phyloP scores from a whole-genome alignment of 352 stramenopile genomes.

The Phytopythium chamaehyphon region DNA sequence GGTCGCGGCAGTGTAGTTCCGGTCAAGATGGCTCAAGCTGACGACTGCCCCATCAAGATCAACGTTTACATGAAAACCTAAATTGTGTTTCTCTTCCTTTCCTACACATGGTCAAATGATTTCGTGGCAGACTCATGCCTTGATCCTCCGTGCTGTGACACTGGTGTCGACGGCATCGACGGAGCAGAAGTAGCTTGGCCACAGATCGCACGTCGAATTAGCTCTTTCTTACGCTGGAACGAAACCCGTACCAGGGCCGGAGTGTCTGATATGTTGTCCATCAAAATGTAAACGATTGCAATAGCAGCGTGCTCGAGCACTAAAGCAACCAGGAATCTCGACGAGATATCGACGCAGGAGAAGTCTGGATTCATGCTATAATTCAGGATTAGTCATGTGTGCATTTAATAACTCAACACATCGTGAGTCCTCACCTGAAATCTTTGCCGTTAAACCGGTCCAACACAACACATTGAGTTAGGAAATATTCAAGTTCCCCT shows the following conservation, averaged over 20 bases:
- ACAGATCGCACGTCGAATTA: conserved; percentile 82
- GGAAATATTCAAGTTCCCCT: conserved; percentile 80
- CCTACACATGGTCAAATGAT: conserved; percentile 1
- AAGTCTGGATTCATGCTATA: conserved; percentile 81
- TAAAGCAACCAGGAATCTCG: conserved; percentile 73
- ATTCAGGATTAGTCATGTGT: not conserved
- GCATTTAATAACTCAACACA: conserved; percentile 9
- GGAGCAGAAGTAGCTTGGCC: conserved; percentile 44
- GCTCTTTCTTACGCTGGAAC: conserved; percentile 83
- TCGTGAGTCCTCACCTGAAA: conserved; percentile 53
- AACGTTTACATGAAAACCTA: conserved; percentile 55
- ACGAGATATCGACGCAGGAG: conserved; percentile 69
- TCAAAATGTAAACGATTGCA: conserved; percentile 70
- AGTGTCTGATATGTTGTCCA: conserved; percentile 80
- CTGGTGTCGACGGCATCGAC: conserved; percentile 12
- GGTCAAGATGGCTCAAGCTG: conserved; percentile 34
- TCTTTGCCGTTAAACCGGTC: conserved; percentile 78
- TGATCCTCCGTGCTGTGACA: not conserved
- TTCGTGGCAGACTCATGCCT: not conserved
- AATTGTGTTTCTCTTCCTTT: no score
- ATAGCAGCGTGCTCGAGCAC: conserved; percentile 73
- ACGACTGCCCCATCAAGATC: conserved; percentile 39
- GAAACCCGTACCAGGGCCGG: conserved; percentile 68
- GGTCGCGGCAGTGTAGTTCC: conserved; percentile 30
- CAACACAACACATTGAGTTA: conserved; percentile 62